Base-by-base conservation (phyloP, 1,139 yeast genomes). In the Suhomyces kunorum region DNA sequence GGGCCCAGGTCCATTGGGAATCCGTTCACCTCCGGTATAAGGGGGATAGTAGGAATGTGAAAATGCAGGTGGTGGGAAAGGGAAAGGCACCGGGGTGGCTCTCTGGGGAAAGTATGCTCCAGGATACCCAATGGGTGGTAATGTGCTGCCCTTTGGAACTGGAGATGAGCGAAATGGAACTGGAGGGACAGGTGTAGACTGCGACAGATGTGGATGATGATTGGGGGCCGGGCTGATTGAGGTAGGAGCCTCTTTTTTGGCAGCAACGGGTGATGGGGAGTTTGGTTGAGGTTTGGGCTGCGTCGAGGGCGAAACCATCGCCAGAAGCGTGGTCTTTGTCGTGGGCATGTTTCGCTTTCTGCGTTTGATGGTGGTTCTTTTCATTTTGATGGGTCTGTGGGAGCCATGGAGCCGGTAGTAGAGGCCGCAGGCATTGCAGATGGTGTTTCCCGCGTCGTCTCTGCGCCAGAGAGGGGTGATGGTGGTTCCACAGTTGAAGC, bases 381-480 rank as follows among this genome's bases (percentile, higher is more conserved):
- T 84, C 86, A 86, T 76, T 44, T 78, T 78, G 13, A 81, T 81
- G 2, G 96, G 96, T 35, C 96, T 71, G 54, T 84, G 90, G 30
- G 74, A 71, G 1, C 92, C 92, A 55, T 87, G 95, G 33, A 87
- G 74, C 44, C 84, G 69, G 59, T 78, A 83, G 60, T 87, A 87
- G 29, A 87, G 67, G 1, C 95, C 96, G 64, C 96, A 87, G 0
- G 95, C 95, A 56, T 87, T 87, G 67, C 96, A 87, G 26, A 87
- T 85, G 25, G 92, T 83, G 50, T 83, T 80, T 1, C 95, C 95
- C 6, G 72, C 74, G 45, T 82, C 88, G 53, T 87, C 90, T 49
- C 95, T 68, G 55, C 96, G 72, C 96, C 96, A 87, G 12, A 87
- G 67, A 1, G 96, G 95, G 0, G 96, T 87, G 48, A 86, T 83